Evolutionary conservation across 2,329 filamentous ascomycete genomes (phyloP), one percentile per base, ranked within the genome.

Genomic region (Diplodia scrobiculata): DNA sequence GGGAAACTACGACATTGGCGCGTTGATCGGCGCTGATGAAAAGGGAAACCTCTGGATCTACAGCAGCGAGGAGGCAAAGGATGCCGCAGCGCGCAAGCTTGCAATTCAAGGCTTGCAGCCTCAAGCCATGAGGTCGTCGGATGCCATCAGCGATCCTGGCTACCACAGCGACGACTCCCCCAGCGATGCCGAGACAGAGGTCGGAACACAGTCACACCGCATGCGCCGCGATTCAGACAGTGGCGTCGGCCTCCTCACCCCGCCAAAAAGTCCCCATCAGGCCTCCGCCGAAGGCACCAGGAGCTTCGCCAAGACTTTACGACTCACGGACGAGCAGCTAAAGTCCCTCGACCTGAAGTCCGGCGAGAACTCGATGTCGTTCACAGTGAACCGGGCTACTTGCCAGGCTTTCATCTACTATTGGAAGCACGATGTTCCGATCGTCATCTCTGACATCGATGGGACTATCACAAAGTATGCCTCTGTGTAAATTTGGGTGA

Each of bases 41-140:
- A 88, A 95, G 67, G 95, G 95, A 6, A 99, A 99, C 73, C 83
- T 99, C n/a, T 98, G 95, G 94, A 98, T 99, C 70, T 99, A 99
- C 80, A 95, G 92, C 79, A 98, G 93, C 72, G 93, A 98, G 77
- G 93, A 97, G 74, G 92, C 95, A 27, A 98, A 97, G 74, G 90
- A 95, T 72, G 90, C 91, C 6, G 94, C 94, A 36, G 89, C 89
- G 80, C 88, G 89, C 45, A 83, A 84, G 71, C 82, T 83, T 2
- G 79, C 80, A 1, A 75, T 87, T 67, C 81, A 81, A 29, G 79
- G 81, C 3, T 78, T 88, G 69, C 81, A 83, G 59, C 79, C 83
- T 2, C 76, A 79, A 13, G 80, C 79, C 3, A 81, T 87, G 45
- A 80, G 86, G 21, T 85, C 86, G 19, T 86, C 87, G n/a, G 93